Percentiles rank a stretch among this genome's conserved stretches.
Conservation (phyloP, 2,329 filamentous ascomycete genomes). For the Microascus cirrosus region DNA sequence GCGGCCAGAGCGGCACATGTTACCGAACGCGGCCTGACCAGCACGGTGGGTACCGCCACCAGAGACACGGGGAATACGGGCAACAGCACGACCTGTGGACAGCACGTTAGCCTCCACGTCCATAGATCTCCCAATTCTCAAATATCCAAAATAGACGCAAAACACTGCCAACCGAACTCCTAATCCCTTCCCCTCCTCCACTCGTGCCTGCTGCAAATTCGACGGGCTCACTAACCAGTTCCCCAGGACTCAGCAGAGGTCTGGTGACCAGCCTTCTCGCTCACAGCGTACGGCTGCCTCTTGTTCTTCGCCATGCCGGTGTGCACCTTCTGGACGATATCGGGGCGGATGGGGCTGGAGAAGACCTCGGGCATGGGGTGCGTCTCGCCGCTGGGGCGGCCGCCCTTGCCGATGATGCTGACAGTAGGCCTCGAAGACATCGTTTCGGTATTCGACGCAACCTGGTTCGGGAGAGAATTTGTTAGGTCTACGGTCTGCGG, state of each 20-base stretch:
- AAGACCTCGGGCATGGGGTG: conserved; percentile 95
- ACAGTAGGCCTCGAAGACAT: conserved; percentile 98
- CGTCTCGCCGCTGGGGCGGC: conserved; percentile 79
- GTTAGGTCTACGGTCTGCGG: neutral
- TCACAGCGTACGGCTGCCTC: conserved; percentile 97
- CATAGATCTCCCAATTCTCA: neutral
- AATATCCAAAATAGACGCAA: neutral
- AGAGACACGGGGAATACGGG: conserved; percentile 99
- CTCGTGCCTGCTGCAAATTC: neutral
- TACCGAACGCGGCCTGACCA: conserved; percentile 99
- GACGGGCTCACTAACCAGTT: conserved; percentile 62
- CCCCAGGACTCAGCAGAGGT: conserved; percentile 99
- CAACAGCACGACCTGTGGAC: conserved; percentile 80
- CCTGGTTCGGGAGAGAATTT: neutral
- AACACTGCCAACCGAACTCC: neutral
- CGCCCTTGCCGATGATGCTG: conserved; percentile 93
- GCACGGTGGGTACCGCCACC: conserved; percentile 99
- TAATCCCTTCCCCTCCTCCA: neutral
- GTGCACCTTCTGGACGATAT: conserved; percentile 99
- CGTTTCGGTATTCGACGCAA: conserved; percentile 27
- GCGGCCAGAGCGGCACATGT: conserved; percentile 99
- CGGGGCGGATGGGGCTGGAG: conserved; percentile 91
- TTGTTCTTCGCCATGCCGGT: conserved; percentile 99
- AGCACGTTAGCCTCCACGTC: neutral
- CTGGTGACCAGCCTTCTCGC: conserved; percentile 99